These are phyloP conservation scores for Cruciata laevipes DNA, from an alignment of 257 asterid species.

Conservation along the genomic window DNA sequence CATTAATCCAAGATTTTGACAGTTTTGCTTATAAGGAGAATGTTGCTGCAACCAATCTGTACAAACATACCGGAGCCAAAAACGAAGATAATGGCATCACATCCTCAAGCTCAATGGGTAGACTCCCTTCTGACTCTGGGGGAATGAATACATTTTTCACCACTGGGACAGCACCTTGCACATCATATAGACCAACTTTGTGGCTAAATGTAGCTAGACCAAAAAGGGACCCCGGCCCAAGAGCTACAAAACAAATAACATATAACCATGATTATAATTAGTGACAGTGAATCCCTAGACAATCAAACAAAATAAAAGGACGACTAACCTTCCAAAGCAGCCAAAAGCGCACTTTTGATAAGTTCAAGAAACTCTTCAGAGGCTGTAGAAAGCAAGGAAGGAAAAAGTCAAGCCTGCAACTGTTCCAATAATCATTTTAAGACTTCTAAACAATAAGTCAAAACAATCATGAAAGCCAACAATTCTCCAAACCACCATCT, in stretches of 20 bases:
- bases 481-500: neutral
- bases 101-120: conserved; percentile 84
- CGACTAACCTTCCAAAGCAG: conserved; percentile 88
- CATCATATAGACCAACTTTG: conserved; percentile 92
- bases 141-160: conserved; percentile 89
- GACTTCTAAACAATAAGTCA: neutral
- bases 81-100: conserved; percentile 94
- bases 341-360: conserved; percentile 88
- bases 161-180: conserved; percentile 96
- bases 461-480: neutral
- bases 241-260: conserved; percentile 49
- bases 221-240: conserved; percentile 94
- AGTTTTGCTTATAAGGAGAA: neutral
- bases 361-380: conserved; percentile 98
- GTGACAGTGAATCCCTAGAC: neutral
- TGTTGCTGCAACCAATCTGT: conserved; percentile 12
- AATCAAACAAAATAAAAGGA: neutral
- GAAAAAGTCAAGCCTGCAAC: conserved; percentile 18
- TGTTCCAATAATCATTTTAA: neutral
- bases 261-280: conserved; percentile 11
- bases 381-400: conserved; percentile 48
- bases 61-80: conserved; percentile 79
- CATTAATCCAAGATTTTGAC: neutral
- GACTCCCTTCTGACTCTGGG: conserved; percentile 59
- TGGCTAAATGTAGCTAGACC: conserved; percentile 98